A percentile compares a stretch with the other conserved stretches of the same genome.
Conservation (phyloP, 495 filamentous ascomycete species). For the Schizothecium vesticola region DNA sequence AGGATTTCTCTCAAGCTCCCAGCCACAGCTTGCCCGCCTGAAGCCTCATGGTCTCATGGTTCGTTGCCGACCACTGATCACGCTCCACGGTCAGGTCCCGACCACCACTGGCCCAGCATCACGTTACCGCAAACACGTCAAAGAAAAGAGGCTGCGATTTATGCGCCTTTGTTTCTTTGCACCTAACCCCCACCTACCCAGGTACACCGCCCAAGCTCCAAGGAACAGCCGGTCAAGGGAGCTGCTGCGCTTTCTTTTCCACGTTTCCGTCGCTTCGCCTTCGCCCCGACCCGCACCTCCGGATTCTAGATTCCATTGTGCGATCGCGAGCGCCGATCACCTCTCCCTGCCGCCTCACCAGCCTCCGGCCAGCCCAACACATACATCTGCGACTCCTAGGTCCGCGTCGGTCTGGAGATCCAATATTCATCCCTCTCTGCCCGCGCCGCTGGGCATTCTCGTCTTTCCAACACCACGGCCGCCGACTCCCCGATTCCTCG, state of each 20-base stretch:
- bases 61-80: background rate
- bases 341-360: background rate
- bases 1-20: conserved; percentile 10
- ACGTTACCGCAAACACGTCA: background rate
- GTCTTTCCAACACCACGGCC: background rate
- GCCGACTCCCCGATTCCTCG: background rate
- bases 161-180: background rate
- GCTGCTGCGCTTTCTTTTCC: background rate
- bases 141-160: background rate
- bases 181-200: conserved; percentile 9
- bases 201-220: conserved; percentile 1
- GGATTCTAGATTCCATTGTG: background rate
- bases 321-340: conserved; percentile 3
- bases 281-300: background rate
- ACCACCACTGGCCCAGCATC: background rate
- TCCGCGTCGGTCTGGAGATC: background rate
- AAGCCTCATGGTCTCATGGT: background rate
- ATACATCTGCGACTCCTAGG: background rate
- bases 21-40: background rate
- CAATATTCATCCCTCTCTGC: background rate
- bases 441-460: background rate
- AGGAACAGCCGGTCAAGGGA: background rate
- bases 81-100: background rate
- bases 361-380: background rate
- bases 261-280: conserved; percentile 4